phyloP scores from a whole-genome alignment of 306 rosid species.

The Trifolium pratense region DNA sequence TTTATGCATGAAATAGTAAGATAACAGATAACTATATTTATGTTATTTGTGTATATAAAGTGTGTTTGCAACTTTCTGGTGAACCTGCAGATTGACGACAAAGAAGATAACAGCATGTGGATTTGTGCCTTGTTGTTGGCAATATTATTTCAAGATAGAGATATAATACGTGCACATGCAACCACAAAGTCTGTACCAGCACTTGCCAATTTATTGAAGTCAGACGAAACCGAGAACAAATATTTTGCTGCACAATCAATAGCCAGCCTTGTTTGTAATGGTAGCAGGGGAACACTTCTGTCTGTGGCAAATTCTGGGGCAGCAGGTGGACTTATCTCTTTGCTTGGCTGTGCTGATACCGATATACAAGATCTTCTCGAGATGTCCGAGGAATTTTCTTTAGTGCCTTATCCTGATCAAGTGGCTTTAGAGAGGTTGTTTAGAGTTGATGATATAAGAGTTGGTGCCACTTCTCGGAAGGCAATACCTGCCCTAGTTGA shows the following conservation, averaged over 20 bases:
- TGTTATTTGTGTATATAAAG: constrained; percentile 36
- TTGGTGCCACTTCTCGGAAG: constrained; percentile 93
- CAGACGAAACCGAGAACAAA: constrained; percentile 80
- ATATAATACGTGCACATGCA: constrained; percentile 88
- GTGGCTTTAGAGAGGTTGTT: constrained; percentile 95
- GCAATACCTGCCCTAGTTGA: constrained; percentile 97
- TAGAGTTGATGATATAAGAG: constrained; percentile 97
- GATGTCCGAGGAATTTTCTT: constrained; percentile 88
- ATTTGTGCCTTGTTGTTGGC: constrained; percentile 83
- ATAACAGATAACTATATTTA: constrained; percentile 8
- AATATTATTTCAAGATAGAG: constrained; percentile 91
- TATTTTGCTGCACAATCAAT: constrained; percentile 96
- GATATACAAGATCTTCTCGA: constrained; percentile 89
- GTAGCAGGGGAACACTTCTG: constrained; percentile 97
- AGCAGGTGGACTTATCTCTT: constrained; percentile 90
- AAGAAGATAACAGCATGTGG: constrained; percentile 96
- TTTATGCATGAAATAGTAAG: background rate
- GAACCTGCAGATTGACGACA: constrained; percentile 71
- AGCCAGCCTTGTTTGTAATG: constrained; percentile 95
- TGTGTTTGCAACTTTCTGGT: constrained; percentile 39
- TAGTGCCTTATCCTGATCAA: constrained; percentile 93
- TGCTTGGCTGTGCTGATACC: constrained; percentile 92
- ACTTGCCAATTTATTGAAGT: constrained; percentile 81
- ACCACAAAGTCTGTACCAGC: constrained; percentile 84
- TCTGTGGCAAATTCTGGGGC: constrained; percentile 99